Evolutionary conservation across 495 filamentous ascomycete genomes (phyloP).

Genomic region (Lasiosphaeria hispida): DNA sequence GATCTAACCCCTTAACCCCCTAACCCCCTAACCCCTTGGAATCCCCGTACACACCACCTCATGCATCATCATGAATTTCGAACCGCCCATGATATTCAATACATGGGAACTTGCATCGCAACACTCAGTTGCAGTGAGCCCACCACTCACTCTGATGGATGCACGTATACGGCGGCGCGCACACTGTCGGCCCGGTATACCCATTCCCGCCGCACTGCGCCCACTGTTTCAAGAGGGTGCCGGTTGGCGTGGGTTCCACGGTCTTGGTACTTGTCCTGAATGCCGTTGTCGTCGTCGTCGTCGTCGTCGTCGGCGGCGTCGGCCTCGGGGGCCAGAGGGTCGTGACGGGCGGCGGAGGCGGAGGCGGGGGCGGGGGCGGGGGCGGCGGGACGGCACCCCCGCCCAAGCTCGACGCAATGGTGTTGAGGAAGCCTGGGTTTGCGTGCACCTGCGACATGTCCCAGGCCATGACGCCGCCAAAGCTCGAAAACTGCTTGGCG

Average conservation of each 20-base stretch:
- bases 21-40: too few species aligned
- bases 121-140: slow-evolving; percentile 34
- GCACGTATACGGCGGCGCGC: slow-evolving; percentile 36
- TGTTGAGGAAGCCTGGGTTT: slow-evolving; percentile 57
- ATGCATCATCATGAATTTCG: too few species aligned
- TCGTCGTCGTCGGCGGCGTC: slow-evolving; percentile 9
- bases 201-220: slow-evolving; percentile 41
- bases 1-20: too few species aligned
- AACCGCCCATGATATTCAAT: too few species aligned
- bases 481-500: slow-evolving; percentile 54
- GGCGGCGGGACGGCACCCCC: background rate
- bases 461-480: slow-evolving; percentile 74
- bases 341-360: slow-evolving; percentile 6
- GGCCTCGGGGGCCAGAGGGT: slow-evolving; percentile 7
- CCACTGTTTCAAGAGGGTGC: slow-evolving; percentile 34
- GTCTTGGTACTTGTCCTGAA: slow-evolving; percentile 6
- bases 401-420: slow-evolving; percentile 33
- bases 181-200: slow-evolving; percentile 38
- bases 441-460: slow-evolving; percentile 61
- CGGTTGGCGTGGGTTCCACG: background rate
- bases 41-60: too few species aligned
- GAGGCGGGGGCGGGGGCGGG: background rate
- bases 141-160: slow-evolving; percentile 27
- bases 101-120: too few species aligned
- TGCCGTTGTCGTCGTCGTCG: slow-evolving; percentile 10